Evolutionary conservation across 2,329 filamentous ascomycete species (phyloP).

Genomic region (Simplicillium aogashimaense): DNA sequence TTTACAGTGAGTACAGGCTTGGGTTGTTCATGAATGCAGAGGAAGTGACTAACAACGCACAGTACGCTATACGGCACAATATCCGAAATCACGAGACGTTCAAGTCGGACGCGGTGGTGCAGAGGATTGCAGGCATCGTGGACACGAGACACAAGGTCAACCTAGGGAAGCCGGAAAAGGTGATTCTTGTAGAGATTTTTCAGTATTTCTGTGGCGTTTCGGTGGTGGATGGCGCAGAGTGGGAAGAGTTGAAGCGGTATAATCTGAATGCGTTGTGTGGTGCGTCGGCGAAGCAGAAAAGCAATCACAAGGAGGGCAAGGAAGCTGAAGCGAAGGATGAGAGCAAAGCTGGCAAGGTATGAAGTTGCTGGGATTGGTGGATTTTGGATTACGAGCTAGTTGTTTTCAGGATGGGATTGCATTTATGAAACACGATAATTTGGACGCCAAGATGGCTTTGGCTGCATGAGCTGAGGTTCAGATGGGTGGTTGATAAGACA

Average conservation of each 20-base stretch:
- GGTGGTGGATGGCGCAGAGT: conserved; percentile 60
- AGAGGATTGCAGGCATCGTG: conserved; percentile 56
- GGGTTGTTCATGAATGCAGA: neutral
- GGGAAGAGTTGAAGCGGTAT: conserved; percentile 64
- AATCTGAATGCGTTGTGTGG: conserved; percentile 68
- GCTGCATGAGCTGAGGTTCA: too few species aligned
- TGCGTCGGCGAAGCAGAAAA: conserved; percentile 10
- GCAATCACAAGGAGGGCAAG: neutral
- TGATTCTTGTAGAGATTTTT: conserved; percentile 72
- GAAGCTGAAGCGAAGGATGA: neutral
- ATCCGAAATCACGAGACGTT: conserved; percentile 64
- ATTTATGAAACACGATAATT: too few species aligned
- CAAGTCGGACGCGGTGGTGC: conserved; percentile 60
- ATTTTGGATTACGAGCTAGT: conserved; percentile 4
- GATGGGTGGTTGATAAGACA: too few species aligned
- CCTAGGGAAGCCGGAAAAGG: conserved; percentile 65
- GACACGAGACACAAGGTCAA: conserved; percentile 64
- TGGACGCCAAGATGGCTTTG: too few species aligned
- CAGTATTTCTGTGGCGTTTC: conserved; percentile 47
- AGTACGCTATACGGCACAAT: conserved; percentile 81
- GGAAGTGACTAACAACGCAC: neutral
- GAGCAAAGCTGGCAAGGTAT: neutral
- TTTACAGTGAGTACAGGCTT: neutral
- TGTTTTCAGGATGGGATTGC: too few species aligned
- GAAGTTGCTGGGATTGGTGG: neutral